phyloP scores from a whole-genome alignment of 257 asterid species.

The Solanum microdontum region DNA sequence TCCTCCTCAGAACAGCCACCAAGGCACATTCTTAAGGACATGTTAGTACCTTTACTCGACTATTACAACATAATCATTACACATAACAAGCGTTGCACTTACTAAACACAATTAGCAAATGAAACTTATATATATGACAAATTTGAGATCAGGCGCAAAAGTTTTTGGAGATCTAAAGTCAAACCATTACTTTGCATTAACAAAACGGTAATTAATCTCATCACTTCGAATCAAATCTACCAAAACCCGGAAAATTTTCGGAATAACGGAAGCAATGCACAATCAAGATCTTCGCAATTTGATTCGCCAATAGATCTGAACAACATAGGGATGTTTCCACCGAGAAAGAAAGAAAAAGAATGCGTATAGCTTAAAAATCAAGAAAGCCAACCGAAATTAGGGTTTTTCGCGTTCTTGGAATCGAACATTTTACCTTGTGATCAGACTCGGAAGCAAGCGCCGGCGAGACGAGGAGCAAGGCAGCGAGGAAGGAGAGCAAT shows the following conservation, averaged over 20 bases:
- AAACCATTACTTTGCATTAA: not conserved
- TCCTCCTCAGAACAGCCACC: not conserved
- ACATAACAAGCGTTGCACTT: not conserved
- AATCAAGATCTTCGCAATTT: not conserved
- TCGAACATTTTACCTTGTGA: constrained; percentile 11
- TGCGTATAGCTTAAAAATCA: not conserved
- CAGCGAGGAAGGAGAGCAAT: not conserved
- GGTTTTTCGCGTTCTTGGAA: not conserved
- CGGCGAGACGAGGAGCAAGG: constrained; percentile 2
- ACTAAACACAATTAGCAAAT: not conserved
- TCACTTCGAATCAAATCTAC: not conserved
- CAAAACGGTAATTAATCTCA: not conserved
- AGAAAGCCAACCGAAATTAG: not conserved
- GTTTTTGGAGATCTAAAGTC: not conserved
- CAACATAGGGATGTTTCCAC: not conserved
- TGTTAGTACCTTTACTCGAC: not conserved
- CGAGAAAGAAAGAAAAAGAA: not conserved
- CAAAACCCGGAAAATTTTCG: not conserved
- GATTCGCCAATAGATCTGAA: not conserved
- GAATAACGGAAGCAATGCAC: not conserved
- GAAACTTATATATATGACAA: not conserved
- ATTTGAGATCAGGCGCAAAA: not conserved
- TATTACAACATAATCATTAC: not conserved
- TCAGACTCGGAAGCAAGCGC: constrained; percentile 16
- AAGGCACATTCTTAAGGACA: not conserved